Conservation (phyloP, 148 eudicot genomes). For the Agrostemma githago region DNA sequence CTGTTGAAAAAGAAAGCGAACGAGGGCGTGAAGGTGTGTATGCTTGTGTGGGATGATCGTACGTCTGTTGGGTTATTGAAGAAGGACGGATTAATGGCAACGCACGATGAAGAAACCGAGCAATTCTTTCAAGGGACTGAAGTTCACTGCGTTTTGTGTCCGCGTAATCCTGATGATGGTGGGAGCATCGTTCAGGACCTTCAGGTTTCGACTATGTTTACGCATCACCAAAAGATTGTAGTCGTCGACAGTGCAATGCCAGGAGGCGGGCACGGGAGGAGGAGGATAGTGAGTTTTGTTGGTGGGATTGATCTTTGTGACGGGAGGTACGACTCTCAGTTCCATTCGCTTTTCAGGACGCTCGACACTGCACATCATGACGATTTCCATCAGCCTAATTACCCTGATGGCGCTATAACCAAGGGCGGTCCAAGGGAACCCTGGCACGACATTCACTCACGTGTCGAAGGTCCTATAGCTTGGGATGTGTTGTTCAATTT, state of each 20-base stretch:
- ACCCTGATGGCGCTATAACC: slow-evolving; percentile 43
- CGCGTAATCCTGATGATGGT: slow-evolving; percentile 78
- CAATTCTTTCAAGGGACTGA: slow-evolving; percentile 39
- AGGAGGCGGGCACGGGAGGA: slow-evolving; percentile 36
- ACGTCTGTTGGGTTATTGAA: slow-evolving; percentile 58
- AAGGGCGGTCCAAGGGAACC: slow-evolving; percentile 90
- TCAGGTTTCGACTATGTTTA: slow-evolving; percentile 72
- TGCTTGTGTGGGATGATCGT: slow-evolving; percentile 86
- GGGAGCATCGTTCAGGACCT: slow-evolving; percentile 62
- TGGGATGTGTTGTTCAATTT: slow-evolving; percentile 83
- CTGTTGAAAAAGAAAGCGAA: slow-evolving; percentile 64
- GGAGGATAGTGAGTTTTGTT: slow-evolving; percentile 74
- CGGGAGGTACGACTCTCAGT: slow-evolving; percentile 68
- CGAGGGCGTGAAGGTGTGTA: slow-evolving; percentile 68
- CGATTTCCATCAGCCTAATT: slow-evolving; percentile 81
- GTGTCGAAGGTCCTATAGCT: slow-evolving; percentile 75
- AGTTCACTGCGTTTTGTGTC: slow-evolving; percentile 71
- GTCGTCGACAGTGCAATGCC: slow-evolving; percentile 72
- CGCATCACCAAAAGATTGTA: slow-evolving; percentile 75
- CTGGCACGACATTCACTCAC: slow-evolving; percentile 82
- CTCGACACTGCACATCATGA: slow-evolving; percentile 69
- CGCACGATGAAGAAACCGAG: slow-evolving; percentile 68
- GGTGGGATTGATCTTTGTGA: slow-evolving; percentile 88
- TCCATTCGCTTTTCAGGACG: slow-evolving; percentile 70
- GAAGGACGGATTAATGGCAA: slow-evolving; percentile 77